Conservation (phyloP, 2,329 filamentous ascomycete genomes). For the Coniochaeta sp. region DNA sequence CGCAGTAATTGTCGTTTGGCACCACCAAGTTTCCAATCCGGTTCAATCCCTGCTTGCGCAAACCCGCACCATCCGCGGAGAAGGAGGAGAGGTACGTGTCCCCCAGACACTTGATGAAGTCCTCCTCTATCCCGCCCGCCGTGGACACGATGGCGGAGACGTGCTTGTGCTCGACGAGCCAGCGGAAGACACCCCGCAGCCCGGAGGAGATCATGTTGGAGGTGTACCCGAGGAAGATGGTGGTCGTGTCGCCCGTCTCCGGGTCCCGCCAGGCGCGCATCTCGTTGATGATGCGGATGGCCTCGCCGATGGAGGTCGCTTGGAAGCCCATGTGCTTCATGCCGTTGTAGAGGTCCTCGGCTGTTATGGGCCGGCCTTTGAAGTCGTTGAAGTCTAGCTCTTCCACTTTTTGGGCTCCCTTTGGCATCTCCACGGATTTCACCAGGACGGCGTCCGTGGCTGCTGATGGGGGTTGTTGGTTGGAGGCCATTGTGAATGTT, state of each 20-base stretch:
- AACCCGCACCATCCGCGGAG: constrained; percentile 63
- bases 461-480: constrained; percentile 48
- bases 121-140: constrained; percentile 91
- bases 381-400: constrained; percentile 90
- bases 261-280: constrained; percentile 85
- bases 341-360: constrained; percentile 72
- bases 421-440: constrained; percentile 73
- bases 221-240: constrained; percentile 95
- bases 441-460: constrained; percentile 79
- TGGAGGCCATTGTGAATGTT: constrained; percentile 24
- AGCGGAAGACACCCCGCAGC: constrained; percentile 83
- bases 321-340: constrained; percentile 81
- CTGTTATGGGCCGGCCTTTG: constrained; percentile 68
- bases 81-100: constrained; percentile 92
- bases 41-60: constrained; percentile 84
- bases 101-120: constrained; percentile 96
- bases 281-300: constrained; percentile 84
- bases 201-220: constrained; percentile 97
- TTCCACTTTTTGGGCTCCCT: constrained; percentile 70
- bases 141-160: constrained; percentile 92
- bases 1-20: constrained; percentile 94
- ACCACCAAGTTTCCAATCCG: constrained; percentile 94
- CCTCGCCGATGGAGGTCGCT: constrained; percentile 69
- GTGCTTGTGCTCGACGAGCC: constrained; percentile 86
- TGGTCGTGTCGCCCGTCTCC: constrained; percentile 71